These are phyloP conservation scores for Talaromyces proteolyticus DNA, from an alignment of 495 filamentous ascomycete genomes.

Conservation along the genomic window DNA sequence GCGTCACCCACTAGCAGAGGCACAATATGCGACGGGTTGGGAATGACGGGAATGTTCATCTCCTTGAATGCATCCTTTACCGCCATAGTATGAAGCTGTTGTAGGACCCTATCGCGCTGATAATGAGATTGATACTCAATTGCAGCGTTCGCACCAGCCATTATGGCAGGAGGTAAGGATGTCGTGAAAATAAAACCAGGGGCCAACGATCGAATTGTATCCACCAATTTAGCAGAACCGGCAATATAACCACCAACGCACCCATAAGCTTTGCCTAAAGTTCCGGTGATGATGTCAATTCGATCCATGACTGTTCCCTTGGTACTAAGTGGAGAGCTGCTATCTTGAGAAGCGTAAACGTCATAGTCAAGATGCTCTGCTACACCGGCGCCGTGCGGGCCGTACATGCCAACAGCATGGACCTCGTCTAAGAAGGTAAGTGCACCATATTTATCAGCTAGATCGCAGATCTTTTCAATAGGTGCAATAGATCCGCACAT, in stretches of 20 bases:
- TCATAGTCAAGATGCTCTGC: constrained; percentile 97
- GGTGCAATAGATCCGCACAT: constrained; percentile 98
- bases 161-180: constrained; percentile 88
- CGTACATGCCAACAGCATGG: constrained; percentile 98
- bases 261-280: constrained; percentile 94
- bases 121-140: constrained; percentile 87
- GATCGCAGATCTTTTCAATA: constrained; percentile 90
- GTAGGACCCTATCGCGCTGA: constrained; percentile 77
- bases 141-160: constrained; percentile 87
- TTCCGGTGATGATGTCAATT: constrained; percentile 95
- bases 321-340: constrained; percentile 53
- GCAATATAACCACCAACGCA: constrained; percentile 98
- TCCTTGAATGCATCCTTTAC: constrained; percentile 75
- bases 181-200: constrained; percentile 99
- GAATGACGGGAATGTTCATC: constrained; percentile 91
- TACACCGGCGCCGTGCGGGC: constrained; percentile 91
- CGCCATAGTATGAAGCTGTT: constrained; percentile 91
- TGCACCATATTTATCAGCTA: constrained; percentile 96
- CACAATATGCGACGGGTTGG: constrained; percentile 94
- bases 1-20: constrained; percentile 92
- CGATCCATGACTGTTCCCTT: constrained; percentile 90
- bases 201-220: constrained; percentile 91
- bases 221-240: constrained; percentile 79
- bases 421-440: constrained; percentile 98
- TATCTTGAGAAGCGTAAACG: constrained; percentile 43